Conservation (phyloP, 2,329 filamentous ascomycete genomes). For the Pseudogymnoascus sp. region DNA sequence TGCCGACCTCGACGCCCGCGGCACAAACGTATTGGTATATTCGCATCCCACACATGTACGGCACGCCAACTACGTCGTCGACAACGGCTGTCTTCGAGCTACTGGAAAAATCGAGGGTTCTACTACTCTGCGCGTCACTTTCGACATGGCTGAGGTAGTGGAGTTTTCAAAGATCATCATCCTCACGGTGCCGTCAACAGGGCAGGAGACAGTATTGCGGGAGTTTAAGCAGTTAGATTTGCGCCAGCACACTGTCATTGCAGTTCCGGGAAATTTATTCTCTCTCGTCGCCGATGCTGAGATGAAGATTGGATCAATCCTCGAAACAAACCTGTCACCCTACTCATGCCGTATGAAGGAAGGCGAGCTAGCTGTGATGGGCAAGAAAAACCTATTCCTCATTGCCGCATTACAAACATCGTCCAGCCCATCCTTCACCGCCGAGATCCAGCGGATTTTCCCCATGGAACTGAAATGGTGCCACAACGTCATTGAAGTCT, state of each 20-base stretch:
- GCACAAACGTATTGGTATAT: slow-evolving; percentile 17
- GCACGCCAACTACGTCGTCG: slow-evolving; percentile 10
- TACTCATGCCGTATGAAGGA: slow-evolving; percentile 21
- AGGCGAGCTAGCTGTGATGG: slow-evolving; percentile 16
- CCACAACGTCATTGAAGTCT: slow-evolving; percentile 22
- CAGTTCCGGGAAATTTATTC: slow-evolving; percentile 22
- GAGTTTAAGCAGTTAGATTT: background rate
- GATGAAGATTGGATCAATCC: slow-evolving; percentile 17
- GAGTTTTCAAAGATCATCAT: slow-evolving; percentile 19
- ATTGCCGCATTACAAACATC: slow-evolving; percentile 3
- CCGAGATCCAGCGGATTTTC: slow-evolving; percentile 16
- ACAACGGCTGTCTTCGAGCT: slow-evolving; percentile 9
- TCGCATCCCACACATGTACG: slow-evolving; percentile 17
- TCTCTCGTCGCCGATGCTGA: slow-evolving; percentile 15
- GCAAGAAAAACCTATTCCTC: slow-evolving; percentile 14
- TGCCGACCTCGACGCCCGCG: slow-evolving; percentile 10
- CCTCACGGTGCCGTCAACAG: slow-evolving; percentile 13
- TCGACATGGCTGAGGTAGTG: slow-evolving; percentile 19
- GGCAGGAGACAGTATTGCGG: background rate
- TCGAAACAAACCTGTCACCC: slow-evolving; percentile 22
- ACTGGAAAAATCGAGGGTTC: slow-evolving; percentile 15
- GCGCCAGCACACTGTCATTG: slow-evolving; percentile 16
- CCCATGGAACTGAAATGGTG: slow-evolving; percentile 22
- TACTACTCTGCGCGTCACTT: slow-evolving; percentile 11
- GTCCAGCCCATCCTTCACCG: background rate